Evolutionary conservation across 1,284 basidiomycete genomes (phyloP).

Genomic region (Boletellus sp.): DNA sequence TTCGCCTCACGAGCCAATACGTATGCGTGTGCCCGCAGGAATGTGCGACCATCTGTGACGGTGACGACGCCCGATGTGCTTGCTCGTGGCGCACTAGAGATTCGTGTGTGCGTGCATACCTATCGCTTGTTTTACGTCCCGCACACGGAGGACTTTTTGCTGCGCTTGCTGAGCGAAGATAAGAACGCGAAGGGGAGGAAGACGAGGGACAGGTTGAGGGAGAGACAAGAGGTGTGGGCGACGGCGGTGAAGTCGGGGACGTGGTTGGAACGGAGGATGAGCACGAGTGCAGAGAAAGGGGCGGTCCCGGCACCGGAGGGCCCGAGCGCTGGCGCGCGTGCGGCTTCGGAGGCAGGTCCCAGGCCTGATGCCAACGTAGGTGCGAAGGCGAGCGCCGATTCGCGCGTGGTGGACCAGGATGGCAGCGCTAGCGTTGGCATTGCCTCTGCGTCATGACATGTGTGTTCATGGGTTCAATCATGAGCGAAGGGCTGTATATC

Average conservation of each 20-base stretch:
- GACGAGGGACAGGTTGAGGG: conserved; percentile 6
- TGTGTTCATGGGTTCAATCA: neutral
- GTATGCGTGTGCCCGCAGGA: conserved; percentile 32
- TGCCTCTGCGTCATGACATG: conserved; percentile 11
- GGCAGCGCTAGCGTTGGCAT: neutral
- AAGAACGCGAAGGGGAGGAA: conserved; percentile 6
- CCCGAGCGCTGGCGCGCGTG: neutral
- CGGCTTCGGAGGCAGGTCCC: neutral
- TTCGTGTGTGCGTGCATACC: conserved; percentile 79
- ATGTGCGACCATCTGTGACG: conserved; percentile 38
- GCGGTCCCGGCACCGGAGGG: neutral
- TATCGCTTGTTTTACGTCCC: conserved; percentile 85
- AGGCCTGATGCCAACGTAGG: neutral
- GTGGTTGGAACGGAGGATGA: conserved; percentile 13
- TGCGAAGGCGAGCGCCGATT: neutral
- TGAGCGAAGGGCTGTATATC: neutral
- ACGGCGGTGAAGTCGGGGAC: conserved; percentile 14
- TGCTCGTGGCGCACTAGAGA: conserved; percentile 64
- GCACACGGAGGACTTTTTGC: conserved; percentile 65
- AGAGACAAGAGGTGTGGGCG: conserved; percentile 14
- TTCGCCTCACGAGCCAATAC: neutral
- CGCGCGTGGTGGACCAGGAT: conserved; percentile 1
- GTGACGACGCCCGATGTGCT: conserved; percentile 42
- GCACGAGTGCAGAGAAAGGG: neutral
- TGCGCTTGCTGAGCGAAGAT: conserved; percentile 19